phyloP scores from a whole-genome alignment of 345 rosid genomes.

The Angophora floribunda region DNA sequence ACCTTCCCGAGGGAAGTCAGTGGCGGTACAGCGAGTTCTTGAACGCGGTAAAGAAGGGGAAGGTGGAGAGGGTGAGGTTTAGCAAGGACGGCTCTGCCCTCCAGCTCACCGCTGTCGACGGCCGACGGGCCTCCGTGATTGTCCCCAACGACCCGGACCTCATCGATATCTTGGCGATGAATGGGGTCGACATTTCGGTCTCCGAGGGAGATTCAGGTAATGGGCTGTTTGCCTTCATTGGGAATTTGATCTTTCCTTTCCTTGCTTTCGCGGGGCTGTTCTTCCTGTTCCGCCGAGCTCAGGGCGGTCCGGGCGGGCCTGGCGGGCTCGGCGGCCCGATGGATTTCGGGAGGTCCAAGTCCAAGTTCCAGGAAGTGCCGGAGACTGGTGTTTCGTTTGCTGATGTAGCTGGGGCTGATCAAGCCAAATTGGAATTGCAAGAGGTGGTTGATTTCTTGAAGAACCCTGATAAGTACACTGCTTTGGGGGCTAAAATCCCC shows the following conservation, averaged over 20 bases:
- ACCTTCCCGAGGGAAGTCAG: conserved; percentile 14
- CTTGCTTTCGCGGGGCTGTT: conserved; percentile 8
- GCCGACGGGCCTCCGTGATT: conserved; percentile 9
- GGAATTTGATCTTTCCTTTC: conserved; percentile 8
- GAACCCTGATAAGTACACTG: conserved; percentile 28
- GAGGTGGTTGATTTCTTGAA: conserved; percentile 27
- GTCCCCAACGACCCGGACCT: conserved; percentile 16
- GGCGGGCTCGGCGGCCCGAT: conserved; percentile 17
- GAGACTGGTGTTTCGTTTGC: conserved; percentile 20
- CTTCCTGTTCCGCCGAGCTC: conserved; percentile 14
- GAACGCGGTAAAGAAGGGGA: conserved; percentile 14
- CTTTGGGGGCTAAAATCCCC: conserved; percentile 33
- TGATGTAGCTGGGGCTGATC: conserved; percentile 34
- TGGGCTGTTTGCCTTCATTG: conserved; percentile 9
- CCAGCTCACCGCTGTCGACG: conserved; percentile 17
- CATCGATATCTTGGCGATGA: conserved; percentile 11
- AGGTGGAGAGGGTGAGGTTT: conserved; percentile 17
- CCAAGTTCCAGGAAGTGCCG: conserved; percentile 20
- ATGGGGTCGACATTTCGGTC: conserved; percentile 15
- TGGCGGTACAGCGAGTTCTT: conserved; percentile 20
- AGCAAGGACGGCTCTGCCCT: conserved; percentile 17
- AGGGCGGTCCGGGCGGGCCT: conserved; percentile 17
- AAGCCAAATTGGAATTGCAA: conserved; percentile 25
- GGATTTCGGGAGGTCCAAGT: conserved; percentile 17
- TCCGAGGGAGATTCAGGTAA: conserved; percentile 17